Evolutionary conservation across 495 filamentous ascomycete species (phyloP), one percentile per base, ranked within the genome.

Genomic region (Neurospora sp.): DNA sequence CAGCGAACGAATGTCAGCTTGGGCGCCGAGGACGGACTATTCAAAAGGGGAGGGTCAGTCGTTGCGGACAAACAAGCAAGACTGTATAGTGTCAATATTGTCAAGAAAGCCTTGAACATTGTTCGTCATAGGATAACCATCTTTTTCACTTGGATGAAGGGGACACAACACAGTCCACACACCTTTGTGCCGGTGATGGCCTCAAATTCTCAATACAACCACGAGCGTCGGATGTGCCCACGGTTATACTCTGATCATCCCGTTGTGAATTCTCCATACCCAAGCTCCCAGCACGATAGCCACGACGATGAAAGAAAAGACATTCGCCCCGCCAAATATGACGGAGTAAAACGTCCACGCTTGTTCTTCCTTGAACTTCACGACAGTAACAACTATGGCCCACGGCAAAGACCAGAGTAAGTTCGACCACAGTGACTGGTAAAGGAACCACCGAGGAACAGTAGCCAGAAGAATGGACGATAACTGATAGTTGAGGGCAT

Each of bases 261-360:
- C 53, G 14, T 66, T 66, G 14, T 66, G 14, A 2, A 66, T 27
- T 66, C 53, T 83, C 88, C 87, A 89, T 14, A 80, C 82, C 91
- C 90, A 92, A 3, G 85, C 22, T 2, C 39, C 78, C 75, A 85
- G 77, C 1, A 89, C 83, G n/a, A 87, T 18, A 0, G 83, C 12
- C 18, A 91, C 79, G 70, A 87, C 87, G 20, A 89, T 78, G 72
- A 90, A 91, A 70, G 85, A 87, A 75, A 92, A 92, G 20, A 93
- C 89, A 68, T 92, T 79, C 71, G 86, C 88, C 1, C 91, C 91
- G 0, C 91, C 91, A 83, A 93, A 93, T 3, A 92, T 85, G 3
- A 92, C 76, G 0, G 83, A 82, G 78, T 93, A 85, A 74, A 88
- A 92, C 0, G 84, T 91, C 91, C 91, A 93, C 3, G 91, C 89